Evolutionary conservation across 257 asterid genomes (phyloP).

Genomic region (Nemophila menziesii): DNA sequence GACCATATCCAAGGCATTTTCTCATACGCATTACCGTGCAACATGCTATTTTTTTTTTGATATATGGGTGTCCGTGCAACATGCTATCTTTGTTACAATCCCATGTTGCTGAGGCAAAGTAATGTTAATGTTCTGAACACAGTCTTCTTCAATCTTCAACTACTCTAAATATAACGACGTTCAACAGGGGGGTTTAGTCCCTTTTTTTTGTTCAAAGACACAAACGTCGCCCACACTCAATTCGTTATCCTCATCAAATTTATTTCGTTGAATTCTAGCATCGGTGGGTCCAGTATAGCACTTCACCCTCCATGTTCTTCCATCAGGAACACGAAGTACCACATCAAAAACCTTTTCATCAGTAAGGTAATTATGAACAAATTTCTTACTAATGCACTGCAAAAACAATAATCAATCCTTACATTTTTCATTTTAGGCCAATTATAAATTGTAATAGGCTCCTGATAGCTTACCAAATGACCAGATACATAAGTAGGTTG

Average conservation of each 20-base stretch:
- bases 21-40: too few species aligned
- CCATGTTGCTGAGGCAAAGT: too few species aligned
- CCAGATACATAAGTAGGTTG: slow-evolving; percentile 11
- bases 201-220: slow-evolving; percentile 11
- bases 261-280: slow-evolving; percentile 7
- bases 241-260: slow-evolving; percentile 13
- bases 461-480: slow-evolving; percentile 10
- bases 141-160: too few species aligned
- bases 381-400: slow-evolving; percentile 1
- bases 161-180: too few species aligned
- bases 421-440: too few species aligned
- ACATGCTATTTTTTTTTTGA: too few species aligned
- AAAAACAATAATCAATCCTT: not conserved
- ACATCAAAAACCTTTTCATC: not conserved
- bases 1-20: too few species aligned
- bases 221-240: slow-evolving; percentile 11
- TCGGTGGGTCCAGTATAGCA: not conserved
- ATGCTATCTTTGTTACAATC: too few species aligned
- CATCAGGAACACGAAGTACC: not conserved
- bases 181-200: not conserved
- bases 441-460: too few species aligned
- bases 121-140: too few species aligned
- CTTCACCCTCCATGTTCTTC: slow-evolving; percentile 4
- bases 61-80: too few species aligned
- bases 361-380: not conserved